A percentile compares a stretch with the other conserved stretches of the same genome.
These are phyloP conservation scores for Leccinum griseonigrum DNA, from an alignment of 1,284 basidiomycete genomes.

Conservation along the genomic window DNA sequence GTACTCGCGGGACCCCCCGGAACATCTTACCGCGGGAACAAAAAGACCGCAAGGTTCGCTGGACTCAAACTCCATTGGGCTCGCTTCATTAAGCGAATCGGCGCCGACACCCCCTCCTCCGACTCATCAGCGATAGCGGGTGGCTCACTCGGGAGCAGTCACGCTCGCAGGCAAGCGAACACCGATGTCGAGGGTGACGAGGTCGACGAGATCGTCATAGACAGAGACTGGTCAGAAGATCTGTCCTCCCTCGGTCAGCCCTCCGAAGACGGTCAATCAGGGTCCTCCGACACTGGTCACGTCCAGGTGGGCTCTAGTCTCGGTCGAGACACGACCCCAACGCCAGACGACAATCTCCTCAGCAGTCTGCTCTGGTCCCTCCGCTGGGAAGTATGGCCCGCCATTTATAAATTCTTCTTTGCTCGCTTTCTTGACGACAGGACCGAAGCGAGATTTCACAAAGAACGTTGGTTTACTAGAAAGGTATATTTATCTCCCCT, in stretches of 20 bases:
- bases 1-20: constrained; percentile 9
- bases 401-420: constrained; percentile 49
- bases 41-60: constrained; percentile 38
- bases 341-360: constrained; percentile 29
- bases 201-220: constrained; percentile 71
- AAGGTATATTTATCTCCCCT: constrained; percentile 34
- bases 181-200: constrained; percentile 34
- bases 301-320: constrained; percentile 33
- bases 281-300: constrained; percentile 40
- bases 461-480: constrained; percentile 50
- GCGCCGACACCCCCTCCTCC: constrained; percentile 43
- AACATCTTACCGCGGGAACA: constrained; percentile 19
- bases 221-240: constrained; percentile 63
- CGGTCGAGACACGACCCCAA: constrained; percentile 33
- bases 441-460: constrained; percentile 56
- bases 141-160: constrained; percentile 42
- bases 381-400: constrained; percentile 43
- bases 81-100: constrained; percentile 42
- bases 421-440: constrained; percentile 55
- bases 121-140: constrained; percentile 40
- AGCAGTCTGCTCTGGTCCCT: constrained; percentile 32
- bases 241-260: constrained; percentile 49
- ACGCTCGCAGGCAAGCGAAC: constrained; percentile 22
- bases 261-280: constrained; percentile 47
- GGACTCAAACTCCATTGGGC: constrained; percentile 42